Evolutionary conservation across 805 yeast species (phyloP).

Genomic region (Suhomyces pyralidae): DNA sequence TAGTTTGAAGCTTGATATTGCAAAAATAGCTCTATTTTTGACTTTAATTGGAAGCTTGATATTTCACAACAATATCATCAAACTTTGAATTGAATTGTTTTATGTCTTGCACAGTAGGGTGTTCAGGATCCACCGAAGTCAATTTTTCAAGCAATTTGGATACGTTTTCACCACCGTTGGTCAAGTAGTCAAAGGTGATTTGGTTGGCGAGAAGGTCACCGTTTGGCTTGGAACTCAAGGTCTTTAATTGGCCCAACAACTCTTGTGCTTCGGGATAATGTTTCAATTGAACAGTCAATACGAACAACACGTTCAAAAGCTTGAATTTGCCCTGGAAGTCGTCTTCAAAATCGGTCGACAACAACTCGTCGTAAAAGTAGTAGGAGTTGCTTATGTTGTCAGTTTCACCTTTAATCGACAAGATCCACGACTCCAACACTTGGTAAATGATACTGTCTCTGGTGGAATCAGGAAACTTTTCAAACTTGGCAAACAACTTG

Average conservation of each 20-base stretch:
- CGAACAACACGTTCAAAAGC: slow-evolving; percentile 57
- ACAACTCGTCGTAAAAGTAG: slow-evolving; percentile 78
- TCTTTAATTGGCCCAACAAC: slow-evolving; percentile 42
- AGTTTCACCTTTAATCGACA: slow-evolving; percentile 37
- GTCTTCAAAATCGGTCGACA: slow-evolving; percentile 46
- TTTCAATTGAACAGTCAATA: slow-evolving; percentile 72
- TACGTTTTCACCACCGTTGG: slow-evolving; percentile 40
- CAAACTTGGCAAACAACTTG: slow-evolving; percentile 30
- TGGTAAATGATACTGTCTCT: slow-evolving; percentile 73
- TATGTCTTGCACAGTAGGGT: slow-evolving; percentile 56
- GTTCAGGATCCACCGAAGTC: slow-evolving; percentile 47
- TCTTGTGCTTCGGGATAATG: slow-evolving; percentile 83
- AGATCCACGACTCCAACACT: slow-evolving; percentile 70
- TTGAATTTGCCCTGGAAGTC: slow-evolving; percentile 34
- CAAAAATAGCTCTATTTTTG: too few relatives aligned
- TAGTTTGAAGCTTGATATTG: too few relatives aligned
- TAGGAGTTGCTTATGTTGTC: slow-evolving; percentile 40
- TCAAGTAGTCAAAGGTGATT: slow-evolving; percentile 57
- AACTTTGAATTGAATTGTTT: slow-evolving; percentile 62
- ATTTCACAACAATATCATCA: slow-evolving; percentile 65
- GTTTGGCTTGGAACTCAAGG: slow-evolving; percentile 35
- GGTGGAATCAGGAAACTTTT: slow-evolving; percentile 31
- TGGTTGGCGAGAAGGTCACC: slow-evolving; percentile 60
- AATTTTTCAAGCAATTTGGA: slow-evolving; percentile 47
- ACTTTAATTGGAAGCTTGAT: slow-evolving; percentile 20